phyloP scores from a whole-genome alignment of 1,139 yeast genomes.

The Yamadazyma dushanensis region DNA sequence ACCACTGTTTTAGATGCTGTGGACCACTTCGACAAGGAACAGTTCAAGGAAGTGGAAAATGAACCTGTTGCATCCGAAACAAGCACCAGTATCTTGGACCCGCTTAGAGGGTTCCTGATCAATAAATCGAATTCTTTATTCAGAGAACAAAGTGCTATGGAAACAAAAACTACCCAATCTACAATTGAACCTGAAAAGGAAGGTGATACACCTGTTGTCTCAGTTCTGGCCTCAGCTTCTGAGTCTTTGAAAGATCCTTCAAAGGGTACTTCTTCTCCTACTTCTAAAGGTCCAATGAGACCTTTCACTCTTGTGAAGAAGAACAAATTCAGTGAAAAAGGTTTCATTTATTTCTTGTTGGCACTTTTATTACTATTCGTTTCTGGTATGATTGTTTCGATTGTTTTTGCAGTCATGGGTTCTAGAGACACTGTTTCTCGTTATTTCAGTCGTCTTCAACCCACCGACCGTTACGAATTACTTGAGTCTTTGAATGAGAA shows the following conservation, averaged over 20 bases:
- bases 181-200: no score
- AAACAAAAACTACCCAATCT: no score
- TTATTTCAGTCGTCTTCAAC: conserved; percentile 10
- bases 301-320: no score
- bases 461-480: conserved; percentile 7
- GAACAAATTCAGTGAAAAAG: no score
- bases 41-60: not conserved
- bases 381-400: not conserved
- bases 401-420: conserved; percentile 20
- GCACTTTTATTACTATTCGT: not conserved
- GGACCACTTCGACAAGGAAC: not conserved
- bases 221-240: no score
- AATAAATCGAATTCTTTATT: conserved; percentile 10
- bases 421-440: conserved; percentile 18
- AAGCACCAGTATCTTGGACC: conserved; percentile 13
- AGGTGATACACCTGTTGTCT: no score
- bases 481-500: conserved; percentile 6
- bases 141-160: conserved; percentile 14
- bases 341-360: not conserved
- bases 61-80: not conserved
- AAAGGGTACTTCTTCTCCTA: no score
- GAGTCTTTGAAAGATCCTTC: no score
- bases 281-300: no score
- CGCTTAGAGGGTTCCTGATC: conserved; percentile 12
- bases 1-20: not conserved